Evolutionary conservation across 768 basidiomycete genomes (phyloP), one percentile per base, ranked within the genome.

Genomic region (Kwoniella dejecticola): DNA sequence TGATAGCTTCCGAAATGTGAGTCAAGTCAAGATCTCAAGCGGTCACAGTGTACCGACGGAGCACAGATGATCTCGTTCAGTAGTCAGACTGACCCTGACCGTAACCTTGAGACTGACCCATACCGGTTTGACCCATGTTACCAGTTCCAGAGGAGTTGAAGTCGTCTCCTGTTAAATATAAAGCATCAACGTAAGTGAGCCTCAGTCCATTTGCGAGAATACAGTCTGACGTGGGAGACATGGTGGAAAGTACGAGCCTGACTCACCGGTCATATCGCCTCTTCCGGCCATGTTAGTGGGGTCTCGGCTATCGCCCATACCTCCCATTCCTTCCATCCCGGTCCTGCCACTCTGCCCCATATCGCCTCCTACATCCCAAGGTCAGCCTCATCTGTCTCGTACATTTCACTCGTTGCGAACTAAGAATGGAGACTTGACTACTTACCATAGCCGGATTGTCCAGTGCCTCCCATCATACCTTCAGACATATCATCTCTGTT

Each of bases 41-140:
- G n/a, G n/a, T n/a, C n/a, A n/a, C n/a, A n/a, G n/a, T n/a, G n/a
- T n/a, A n/a, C n/a, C n/a, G n/a, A n/a, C n/a, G n/a, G n/a, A n/a
- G n/a, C n/a, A n/a, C n/a, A n/a, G n/a, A n/a, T n/a, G n/a, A n/a
- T n/a, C n/a, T n/a, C n/a, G n/a, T 50, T 36, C n/a, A 50, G 30
- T 50, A 50, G 30, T 50, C 48, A 21, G 48, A 50, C 33, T 50
- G 48, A 36, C 48, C 33, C 33, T 50, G 48, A 50, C 30, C 48
- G 48, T 50, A 50, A n/a, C 48, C 48, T 50, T 50, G 48, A 7
- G 48, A 17, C 33, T 50, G 48, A 19, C 48, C 48, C 27, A 31
- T 31, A n/a, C 48, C 45, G 6, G 41, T 11, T 42, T n/a, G 8
- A n/a, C 45, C 48, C 48, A 50, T 50, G 15, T 24, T 24, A 29